These are phyloP conservation scores for Flaveria bidentis DNA, from an alignment of 129 eudicot species.

Conservation along the genomic window DNA sequence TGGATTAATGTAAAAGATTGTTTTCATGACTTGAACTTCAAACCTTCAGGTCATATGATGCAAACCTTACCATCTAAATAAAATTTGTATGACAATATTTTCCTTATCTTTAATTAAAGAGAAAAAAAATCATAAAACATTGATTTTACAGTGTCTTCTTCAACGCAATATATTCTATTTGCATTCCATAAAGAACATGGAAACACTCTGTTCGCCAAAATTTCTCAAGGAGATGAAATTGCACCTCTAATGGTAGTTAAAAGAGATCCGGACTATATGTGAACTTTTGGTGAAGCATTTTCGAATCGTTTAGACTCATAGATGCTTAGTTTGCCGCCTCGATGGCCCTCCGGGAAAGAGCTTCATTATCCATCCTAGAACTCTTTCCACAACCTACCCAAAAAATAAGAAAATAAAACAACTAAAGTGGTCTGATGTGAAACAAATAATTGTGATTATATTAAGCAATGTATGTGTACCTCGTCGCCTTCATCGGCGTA, in stretches of 20 bases:
- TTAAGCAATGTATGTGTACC: constrained; percentile 44
- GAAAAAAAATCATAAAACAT: constrained; percentile 2
- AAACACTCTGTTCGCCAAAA: constrained; percentile 35
- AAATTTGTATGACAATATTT: neutral
- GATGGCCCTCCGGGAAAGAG: constrained; percentile 99
- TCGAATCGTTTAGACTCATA: constrained; percentile 26
- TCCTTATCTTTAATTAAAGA: neutral
- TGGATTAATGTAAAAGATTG: too few species aligned
- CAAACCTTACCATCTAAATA: too few species aligned
- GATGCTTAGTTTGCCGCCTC: constrained; percentile 72
- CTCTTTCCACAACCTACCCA: constrained; percentile 89
- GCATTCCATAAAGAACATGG: constrained; percentile 24
- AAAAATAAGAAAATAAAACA: neutral
- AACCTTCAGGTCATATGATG: too few species aligned
- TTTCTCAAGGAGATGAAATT: neutral
- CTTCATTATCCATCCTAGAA: constrained; percentile 96
- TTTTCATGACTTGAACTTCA: too few species aligned
- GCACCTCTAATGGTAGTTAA: too few species aligned
- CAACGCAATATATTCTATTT: constrained; percentile 20
- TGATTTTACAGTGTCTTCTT: constrained; percentile 17
- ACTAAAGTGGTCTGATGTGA: neutral
- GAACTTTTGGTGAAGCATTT: constrained; percentile 7
- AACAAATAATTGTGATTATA: neutral
- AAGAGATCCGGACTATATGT: neutral
- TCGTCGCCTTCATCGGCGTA: constrained; percentile 99